Base-by-base conservation (phyloP, 768 basidiomycete species). In the Pluteus cervinus region DNA sequence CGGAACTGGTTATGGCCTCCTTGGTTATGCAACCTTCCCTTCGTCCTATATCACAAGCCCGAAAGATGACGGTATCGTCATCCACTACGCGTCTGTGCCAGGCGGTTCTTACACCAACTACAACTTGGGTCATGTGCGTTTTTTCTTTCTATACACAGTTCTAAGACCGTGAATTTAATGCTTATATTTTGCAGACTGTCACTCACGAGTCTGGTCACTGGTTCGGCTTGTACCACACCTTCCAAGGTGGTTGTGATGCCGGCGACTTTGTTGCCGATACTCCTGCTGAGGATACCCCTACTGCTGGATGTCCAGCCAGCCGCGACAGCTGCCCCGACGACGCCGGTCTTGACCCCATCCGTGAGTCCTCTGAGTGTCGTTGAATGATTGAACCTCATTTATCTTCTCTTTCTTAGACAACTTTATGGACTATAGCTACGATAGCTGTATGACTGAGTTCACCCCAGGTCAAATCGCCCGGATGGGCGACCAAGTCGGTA, bases 151-250 rank as follows among this genome's bases (percentile, higher is more conserved):
- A 18, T 12, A 33, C 21, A 28, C 14, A 14, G 9, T 9, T 9
- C 9, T 9, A 28, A 9, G 26, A 28, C 26, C 9, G 14, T 9
- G 9, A 28, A 14, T 14, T 28, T 36, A n/a, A 8, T 29, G 10
- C 6, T 29, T 5, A 11, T 24, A n/a, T 36, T 5, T 12, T n/a
- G n/a, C n/a, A 51, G 33, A 63, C 62, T 3, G 30, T 63, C 22
- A 62, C 61, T 5, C 65, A 65, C 41, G 65, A 66, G 44, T 48
- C 49, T 14, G 65, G 65, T 4, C 62, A 65, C 40, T 65, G 61
- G 64, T 45, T 59, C 22, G 65, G 64, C 7, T 48, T 65, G 11
- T 62, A 60, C 43, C 64, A 68, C 47, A 64, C 63, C 3, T 69
- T 69, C 51, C 54, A 64, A 51, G 64, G 56, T 12, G 56, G 52